Base-by-base conservation (phyloP, 495 filamentous ascomycete species). In the Penicillium nucicola region DNA sequence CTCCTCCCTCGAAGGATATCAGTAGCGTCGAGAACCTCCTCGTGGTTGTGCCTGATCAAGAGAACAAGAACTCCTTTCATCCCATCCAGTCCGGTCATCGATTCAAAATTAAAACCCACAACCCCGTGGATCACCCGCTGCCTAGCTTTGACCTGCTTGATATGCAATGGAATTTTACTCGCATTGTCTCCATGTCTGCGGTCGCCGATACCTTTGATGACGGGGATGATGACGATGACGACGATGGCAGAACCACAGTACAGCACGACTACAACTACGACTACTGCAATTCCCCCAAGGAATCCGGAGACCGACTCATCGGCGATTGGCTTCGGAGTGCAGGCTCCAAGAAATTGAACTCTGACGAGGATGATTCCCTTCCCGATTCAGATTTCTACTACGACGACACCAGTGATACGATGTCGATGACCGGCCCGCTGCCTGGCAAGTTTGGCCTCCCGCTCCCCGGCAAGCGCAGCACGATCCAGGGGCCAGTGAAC, bases 151-250 rank as follows among this genome's bases (percentile, higher is more conserved):
- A 52, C 33, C 12, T 57, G 45, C 17, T 57, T 11, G 55, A 57
- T 13, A 48, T 57, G 43, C 34, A 44, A 14, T 57, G 55, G 55
- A 25, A 57, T 30, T 34, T 57, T 17, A 50, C 28, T 6, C 55
- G 43, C 32, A 41, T 55, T 15, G 40, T 50, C 13, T 33, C 50
- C 22, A 41, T 57, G 38, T 57, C 39, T 4, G 45, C 44, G 3
- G 55, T 44, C 11, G 28, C 40, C 10, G 37, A 14, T n/a, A n/a
- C 39, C n/a, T 35, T 34, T 11, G 45, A 68, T 55, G 51, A 65
- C 15, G 45, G 67, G 22, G 44, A 58, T 42, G 25, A 56, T 12
- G 35, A 67, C 25, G 37, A 60, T 31, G 36, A 62, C 22, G 33
- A 37, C 7, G 14, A 18, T 22, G 15, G 13, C 14, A 32, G 25